Percentiles rank a stretch among this genome's conserved stretches.
phyloP scores from a whole-genome alignment of 148 eudicot genomes.

The Heliosperma pusillum region DNA sequence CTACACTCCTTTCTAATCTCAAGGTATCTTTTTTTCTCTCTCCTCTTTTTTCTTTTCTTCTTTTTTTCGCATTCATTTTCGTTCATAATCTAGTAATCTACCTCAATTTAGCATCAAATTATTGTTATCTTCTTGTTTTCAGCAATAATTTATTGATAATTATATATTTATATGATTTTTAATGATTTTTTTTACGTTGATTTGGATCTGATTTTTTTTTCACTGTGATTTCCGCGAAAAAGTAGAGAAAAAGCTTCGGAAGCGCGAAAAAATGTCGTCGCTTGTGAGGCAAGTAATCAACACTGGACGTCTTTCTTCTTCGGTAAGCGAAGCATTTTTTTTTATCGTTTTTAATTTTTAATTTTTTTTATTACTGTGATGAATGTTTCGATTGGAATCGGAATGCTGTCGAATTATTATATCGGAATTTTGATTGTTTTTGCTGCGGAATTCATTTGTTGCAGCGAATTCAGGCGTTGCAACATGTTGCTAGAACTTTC shows the following conservation, averaged over 20 bases:
- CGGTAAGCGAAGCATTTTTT: conserved; percentile 25
- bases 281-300: conserved; percentile 30
- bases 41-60: background rate
- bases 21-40: background rate
- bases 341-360: too few relatives aligned
- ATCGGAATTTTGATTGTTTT: background rate
- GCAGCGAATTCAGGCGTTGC: conserved; percentile 25
- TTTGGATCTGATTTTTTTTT: conserved; percentile 2
- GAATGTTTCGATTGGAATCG: background rate
- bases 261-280: conserved; percentile 39
- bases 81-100: too few relatives aligned
- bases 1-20: background rate
- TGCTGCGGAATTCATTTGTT: conserved; percentile 4
- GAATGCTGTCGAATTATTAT: background rate
- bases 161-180: too few relatives aligned
- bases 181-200: too few relatives aligned
- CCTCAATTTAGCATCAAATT: background rate
- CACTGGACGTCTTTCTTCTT: conserved; percentile 1
- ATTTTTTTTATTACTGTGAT: too few relatives aligned
- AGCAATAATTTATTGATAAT: too few relatives aligned
- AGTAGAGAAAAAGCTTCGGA: background rate
- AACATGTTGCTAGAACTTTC: conserved; percentile 37
- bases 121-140: too few relatives aligned
- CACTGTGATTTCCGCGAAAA: background rate
- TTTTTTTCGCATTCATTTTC: background rate